Conservation (phyloP, 495 filamentous ascomycete genomes). For the Penicillium chermesinum region DNA sequence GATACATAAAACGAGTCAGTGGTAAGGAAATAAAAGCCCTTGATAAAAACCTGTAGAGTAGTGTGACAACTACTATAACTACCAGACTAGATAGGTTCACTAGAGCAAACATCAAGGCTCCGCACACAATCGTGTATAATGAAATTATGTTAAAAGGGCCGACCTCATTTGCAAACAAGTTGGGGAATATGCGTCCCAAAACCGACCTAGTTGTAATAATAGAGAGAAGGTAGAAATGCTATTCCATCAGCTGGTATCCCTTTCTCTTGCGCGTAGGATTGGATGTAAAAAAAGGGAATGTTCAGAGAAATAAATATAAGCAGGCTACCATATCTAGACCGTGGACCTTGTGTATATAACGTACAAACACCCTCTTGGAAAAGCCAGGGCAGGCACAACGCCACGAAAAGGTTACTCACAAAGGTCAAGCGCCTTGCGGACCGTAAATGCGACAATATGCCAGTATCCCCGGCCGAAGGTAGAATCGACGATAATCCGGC, state of each 20-base stretch:
- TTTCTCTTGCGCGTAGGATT: conserved; percentile 8
- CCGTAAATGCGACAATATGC: no score
- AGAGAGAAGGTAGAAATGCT: conserved; percentile 36
- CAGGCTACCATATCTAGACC: no score
- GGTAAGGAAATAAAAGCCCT: conserved; percentile 31
- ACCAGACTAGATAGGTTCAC: conserved; percentile 22
- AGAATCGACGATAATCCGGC: no score
- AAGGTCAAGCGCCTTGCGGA: no score
- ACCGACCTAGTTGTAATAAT: conserved; percentile 39
- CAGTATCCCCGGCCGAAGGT: no score
- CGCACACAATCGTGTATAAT: conserved; percentile 20
- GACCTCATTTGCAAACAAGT: conserved; percentile 31
- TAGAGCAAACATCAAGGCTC: conserved; percentile 28
- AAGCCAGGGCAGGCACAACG: no score
- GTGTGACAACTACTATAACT: conserved; percentile 30
- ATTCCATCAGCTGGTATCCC: conserved; percentile 7
- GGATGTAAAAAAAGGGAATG: conserved; percentile 34
- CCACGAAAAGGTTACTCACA: no score
- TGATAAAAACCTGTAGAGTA: conserved; percentile 14
- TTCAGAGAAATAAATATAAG: conserved; percentile 26
- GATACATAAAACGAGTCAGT: conserved; percentile 17
- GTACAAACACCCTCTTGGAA: no score
- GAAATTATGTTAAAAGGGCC: conserved; percentile 34
- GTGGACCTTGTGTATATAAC: no score
- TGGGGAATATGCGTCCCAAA: conserved; percentile 35